These are phyloP conservation scores for Cyclotella atomus DNA, from an alignment of 108 stramenopile genomes.

Conservation along the genomic window DNA sequence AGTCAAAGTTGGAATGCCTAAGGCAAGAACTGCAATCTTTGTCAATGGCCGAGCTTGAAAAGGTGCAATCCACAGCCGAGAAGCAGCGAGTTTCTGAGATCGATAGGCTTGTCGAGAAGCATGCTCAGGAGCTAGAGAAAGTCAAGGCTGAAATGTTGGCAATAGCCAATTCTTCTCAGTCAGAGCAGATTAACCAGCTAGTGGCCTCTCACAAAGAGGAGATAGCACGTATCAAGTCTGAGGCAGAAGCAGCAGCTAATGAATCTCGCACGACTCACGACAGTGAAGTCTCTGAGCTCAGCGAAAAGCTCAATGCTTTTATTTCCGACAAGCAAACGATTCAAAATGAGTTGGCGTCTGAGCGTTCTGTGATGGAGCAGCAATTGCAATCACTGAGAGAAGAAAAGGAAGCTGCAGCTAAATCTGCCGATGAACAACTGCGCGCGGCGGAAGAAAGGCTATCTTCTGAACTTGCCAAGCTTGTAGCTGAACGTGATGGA, in stretches of 20 bases:
- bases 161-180: constrained; percentile 26
- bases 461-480: constrained; percentile 6
- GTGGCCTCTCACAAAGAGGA: constrained; percentile 30
- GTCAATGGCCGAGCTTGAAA: constrained; percentile 21
- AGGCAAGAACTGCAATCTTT: constrained; percentile 16
- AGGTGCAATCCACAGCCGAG: constrained; percentile 10
- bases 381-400: background rate
- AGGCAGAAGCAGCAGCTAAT: constrained; percentile 1
- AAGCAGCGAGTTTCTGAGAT: background rate
- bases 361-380: background rate
- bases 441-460: background rate
- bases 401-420: background rate
- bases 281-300: background rate
- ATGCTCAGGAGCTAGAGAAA: constrained; percentile 42
- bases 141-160: constrained; percentile 16
- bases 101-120: background rate
- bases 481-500: background rate
- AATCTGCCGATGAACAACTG: background rate
- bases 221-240: constrained; percentile 15
- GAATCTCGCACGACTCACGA: background rate
- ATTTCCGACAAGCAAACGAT: background rate
- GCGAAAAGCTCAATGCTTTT: background rate
- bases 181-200: constrained; percentile 36
- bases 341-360: background rate
- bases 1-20: constrained; percentile 41